Conservation (phyloP, 2,329 filamentous ascomycete genomes). For the Colletotrichum camelliae region DNA sequence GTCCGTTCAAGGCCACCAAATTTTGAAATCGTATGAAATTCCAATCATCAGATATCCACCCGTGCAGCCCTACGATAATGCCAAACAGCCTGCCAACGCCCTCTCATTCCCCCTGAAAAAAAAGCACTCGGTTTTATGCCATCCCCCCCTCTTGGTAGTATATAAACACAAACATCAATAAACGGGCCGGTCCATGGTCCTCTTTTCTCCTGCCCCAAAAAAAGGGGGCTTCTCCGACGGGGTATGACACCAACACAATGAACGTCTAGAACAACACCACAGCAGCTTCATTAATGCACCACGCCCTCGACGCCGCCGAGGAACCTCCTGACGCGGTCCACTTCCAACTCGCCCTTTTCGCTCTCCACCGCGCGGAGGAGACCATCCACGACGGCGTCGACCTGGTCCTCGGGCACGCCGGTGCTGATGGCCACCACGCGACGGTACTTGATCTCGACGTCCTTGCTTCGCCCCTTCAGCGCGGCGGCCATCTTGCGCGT, state of each 20-base stretch:
- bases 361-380: slow-evolving; percentile 90
- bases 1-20: background rate
- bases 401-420: slow-evolving; percentile 75
- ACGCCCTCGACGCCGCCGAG: slow-evolving; percentile 77
- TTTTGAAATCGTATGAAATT: background rate
- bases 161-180: background rate
- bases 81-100: background rate
- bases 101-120: background rate
- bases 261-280: background rate
- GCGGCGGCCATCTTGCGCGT: slow-evolving; percentile 72
- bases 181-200: background rate
- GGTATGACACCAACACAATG: slow-evolving; percentile 9
- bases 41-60: background rate
- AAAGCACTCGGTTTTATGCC: background rate
- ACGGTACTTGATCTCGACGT: slow-evolving; percentile 86
- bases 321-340: slow-evolving; percentile 79
- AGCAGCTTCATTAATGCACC: slow-evolving; percentile 36
- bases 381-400: slow-evolving; percentile 81
- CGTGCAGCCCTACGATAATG: background rate
- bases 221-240: background rate
- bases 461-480: slow-evolving; percentile 79
- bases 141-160: background rate
- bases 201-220: background rate
- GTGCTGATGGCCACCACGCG: slow-evolving; percentile 89
- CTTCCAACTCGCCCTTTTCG: slow-evolving; percentile 77